Conservation (phyloP, 2,329 filamentous ascomycete genomes). For the Mycocentrospora acerina region DNA sequence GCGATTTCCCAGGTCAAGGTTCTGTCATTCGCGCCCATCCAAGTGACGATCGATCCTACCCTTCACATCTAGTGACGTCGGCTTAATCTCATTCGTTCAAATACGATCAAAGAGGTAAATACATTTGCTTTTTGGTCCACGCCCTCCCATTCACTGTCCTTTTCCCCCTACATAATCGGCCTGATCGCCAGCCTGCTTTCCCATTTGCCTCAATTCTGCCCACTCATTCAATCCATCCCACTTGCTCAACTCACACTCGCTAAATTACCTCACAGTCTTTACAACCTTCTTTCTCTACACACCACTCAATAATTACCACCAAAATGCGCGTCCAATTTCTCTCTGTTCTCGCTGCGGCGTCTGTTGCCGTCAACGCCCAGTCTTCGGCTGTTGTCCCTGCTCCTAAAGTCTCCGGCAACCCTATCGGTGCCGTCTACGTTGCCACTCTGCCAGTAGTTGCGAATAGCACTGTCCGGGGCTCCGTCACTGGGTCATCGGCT, state of each 20-base stretch:
- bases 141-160: no score
- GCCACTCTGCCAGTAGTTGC: conserved; percentile 40
- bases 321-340: conserved; percentile 36
- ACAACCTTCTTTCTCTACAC: conserved; percentile 10
- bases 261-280: conserved; percentile 11
- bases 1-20: no score
- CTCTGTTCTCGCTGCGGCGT: conserved; percentile 31
- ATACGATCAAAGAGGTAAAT: no score
- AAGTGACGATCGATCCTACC: no score
- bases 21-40: no score
- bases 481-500: conserved; percentile 34
- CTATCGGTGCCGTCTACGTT: conserved; percentile 42
- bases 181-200: no score
- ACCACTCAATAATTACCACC: conserved; percentile 12
- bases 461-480: conserved; percentile 37
- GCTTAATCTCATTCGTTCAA: no score
- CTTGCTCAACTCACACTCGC: conserved; percentile 1
- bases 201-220: background rate
- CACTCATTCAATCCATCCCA: no score
- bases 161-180: no score
- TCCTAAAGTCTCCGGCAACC: conserved; percentile 40
- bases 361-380: conserved; percentile 30
- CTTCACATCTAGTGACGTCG: no score
- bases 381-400: conserved; percentile 31
- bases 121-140: no score